Evolutionary conservation across 2,329 filamentous ascomycete genomes (phyloP).

Genomic region (Chrysosporium keratinophilum): DNA sequence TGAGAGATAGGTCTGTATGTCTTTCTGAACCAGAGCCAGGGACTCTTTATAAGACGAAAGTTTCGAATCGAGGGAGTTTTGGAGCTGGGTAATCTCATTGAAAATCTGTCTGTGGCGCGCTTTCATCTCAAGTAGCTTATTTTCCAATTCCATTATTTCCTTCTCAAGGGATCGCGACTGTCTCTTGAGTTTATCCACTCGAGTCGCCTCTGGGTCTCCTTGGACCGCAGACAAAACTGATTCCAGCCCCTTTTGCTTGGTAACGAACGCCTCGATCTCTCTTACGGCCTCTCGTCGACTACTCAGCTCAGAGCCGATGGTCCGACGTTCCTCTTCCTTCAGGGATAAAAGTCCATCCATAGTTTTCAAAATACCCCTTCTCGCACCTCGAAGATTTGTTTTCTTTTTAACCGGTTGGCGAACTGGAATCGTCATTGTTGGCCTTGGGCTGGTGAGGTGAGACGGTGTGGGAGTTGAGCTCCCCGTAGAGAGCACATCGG

Average conservation of each 20-base stretch:
- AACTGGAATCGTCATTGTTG: conserved; percentile 30
- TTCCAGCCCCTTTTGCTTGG: conserved; percentile 42
- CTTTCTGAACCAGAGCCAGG: conserved; percentile 45
- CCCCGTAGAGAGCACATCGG: conserved; percentile 39
- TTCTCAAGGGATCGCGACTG: conserved; percentile 44
- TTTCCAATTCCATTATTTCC: conserved; percentile 50
- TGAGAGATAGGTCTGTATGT: conserved; percentile 44
- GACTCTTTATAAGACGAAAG: conserved; percentile 49
- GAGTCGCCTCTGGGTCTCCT: conserved; percentile 36
- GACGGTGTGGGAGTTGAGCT: conserved; percentile 33
- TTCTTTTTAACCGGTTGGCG: conserved; percentile 36
- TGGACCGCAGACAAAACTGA: conserved; percentile 43
- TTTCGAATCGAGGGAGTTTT: conserved; percentile 50
- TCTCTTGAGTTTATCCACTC: conserved; percentile 37
- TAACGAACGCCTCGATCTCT: conserved; percentile 43
- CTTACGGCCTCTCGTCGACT: conserved; percentile 39
- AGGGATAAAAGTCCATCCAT: conserved; percentile 48
- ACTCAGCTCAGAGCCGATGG: conserved; percentile 39
- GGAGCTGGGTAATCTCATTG: conserved; percentile 42
- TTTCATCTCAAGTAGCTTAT: conserved; percentile 46
- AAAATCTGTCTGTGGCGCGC: conserved; percentile 44
- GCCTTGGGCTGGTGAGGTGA: conserved; percentile 22
- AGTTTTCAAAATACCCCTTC: conserved; percentile 47
- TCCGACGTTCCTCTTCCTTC: conserved; percentile 46
- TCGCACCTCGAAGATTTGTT: conserved; percentile 43